Evolutionary conservation across 352 stramenopile genomes (phyloP).

Genomic region (Aphanomyces invadans): DNA sequence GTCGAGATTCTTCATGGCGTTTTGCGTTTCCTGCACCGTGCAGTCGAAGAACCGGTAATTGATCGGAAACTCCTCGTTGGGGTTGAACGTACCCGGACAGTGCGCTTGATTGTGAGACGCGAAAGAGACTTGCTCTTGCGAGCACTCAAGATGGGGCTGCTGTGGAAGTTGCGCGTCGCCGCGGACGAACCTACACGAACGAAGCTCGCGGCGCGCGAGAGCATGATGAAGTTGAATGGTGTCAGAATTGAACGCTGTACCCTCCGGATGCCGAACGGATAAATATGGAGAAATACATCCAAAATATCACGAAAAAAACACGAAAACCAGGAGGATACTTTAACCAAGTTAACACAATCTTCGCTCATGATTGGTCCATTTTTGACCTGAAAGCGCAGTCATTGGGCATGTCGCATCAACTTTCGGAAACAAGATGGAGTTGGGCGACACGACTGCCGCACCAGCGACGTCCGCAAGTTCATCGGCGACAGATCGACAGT

Average conservation of each 20-base stretch:
- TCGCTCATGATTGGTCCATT: slow-evolving; percentile 1
- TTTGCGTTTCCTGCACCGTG: slow-evolving; percentile 8
- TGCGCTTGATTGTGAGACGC: slow-evolving; percentile 18
- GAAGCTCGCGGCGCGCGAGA: background rate
- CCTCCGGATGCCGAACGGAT: no score
- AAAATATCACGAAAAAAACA: background rate
- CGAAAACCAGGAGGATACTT: no score
- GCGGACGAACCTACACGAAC: background rate
- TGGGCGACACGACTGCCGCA: background rate
- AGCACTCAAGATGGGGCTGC: background rate
- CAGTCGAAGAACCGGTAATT: background rate
- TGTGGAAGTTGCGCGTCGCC: background rate
- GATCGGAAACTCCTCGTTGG: no score
- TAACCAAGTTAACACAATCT: background rate
- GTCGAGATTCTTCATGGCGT: slow-evolving; percentile 11
- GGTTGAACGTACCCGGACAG: background rate
- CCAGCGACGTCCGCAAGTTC: slow-evolving; percentile 6
- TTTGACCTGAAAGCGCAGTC: background rate
- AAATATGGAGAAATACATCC: no score
- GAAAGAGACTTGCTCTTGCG: slow-evolving; percentile 14
- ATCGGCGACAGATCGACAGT: slow-evolving; percentile 5
- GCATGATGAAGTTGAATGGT: background rate
- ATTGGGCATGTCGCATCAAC: background rate
- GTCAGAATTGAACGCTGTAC: background rate
- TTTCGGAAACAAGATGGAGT: slow-evolving; percentile 15